Evolutionary conservation across 1,139 yeast species (phyloP).

Genomic region (Blastobotrys petasosporus): DNA sequence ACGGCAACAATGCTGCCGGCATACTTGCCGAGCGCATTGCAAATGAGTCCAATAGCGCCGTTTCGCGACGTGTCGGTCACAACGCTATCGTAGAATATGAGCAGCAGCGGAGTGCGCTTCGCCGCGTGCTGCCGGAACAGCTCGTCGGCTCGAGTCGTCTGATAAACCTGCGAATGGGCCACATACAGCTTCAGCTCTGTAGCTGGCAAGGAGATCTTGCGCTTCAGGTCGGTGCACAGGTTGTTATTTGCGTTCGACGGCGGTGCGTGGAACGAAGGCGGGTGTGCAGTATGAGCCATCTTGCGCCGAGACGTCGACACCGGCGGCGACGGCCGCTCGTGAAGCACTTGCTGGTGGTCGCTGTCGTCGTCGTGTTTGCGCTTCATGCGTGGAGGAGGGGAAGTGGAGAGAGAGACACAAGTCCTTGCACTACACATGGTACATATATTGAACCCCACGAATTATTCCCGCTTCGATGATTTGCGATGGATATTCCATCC

Average conservation of each 20-base stretch:
- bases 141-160: not conserved
- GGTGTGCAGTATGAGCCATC: too few species aligned
- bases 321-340: too few species aligned
- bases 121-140: conserved; percentile 5
- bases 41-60: not conserved
- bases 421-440: too few species aligned
- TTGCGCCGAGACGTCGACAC: too few species aligned
- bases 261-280: conserved; percentile 1
- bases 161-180: not conserved
- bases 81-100: conserved; percentile 11
- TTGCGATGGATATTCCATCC: not conserved
- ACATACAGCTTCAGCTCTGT: conserved; percentile 3
- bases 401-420: too few species aligned
- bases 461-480: not conserved
- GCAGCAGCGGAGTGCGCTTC: conserved; percentile 6
- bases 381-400: not conserved
- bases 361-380: conserved; percentile 2
- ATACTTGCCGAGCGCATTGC: conserved; percentile 5
- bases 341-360: not conserved
- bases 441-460: not conserved
- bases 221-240: conserved; percentile 9
- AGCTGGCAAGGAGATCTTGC: conserved; percentile 3
- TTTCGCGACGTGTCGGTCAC: not conserved
- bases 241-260: conserved; percentile 7
- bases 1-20: conserved; percentile 10